Conservation (phyloP, 805 yeast species). For the Yarrowia bubula region DNA sequence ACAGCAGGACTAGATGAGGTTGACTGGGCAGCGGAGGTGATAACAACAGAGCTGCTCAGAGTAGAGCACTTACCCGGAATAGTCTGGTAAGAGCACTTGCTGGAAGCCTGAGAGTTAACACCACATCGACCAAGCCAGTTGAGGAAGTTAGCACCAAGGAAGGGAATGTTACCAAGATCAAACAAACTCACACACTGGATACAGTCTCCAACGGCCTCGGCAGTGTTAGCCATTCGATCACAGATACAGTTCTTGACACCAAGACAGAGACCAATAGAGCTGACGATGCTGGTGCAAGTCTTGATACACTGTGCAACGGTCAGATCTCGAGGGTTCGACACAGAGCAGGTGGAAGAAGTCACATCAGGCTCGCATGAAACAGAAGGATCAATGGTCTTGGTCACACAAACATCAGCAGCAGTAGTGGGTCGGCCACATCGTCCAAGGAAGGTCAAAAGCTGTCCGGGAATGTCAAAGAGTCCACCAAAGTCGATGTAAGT, state of each 20-base stretch:
- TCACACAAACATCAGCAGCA: background rate
- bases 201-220: background rate
- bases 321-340: background rate
- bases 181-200: background rate
- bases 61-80: background rate
- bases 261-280: background rate
- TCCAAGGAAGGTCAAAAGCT: background rate
- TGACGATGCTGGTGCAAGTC: background rate
- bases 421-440: background rate
- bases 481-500: background rate
- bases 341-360: background rate
- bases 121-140: background rate
- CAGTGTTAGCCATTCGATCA: background rate
- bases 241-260: background rate
- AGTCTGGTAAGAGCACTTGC: background rate
- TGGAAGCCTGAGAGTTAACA: background rate
- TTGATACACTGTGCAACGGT: background rate
- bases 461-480: background rate
- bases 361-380: background rate
- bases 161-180: background rate
- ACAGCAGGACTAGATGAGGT: background rate
- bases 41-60: background rate
- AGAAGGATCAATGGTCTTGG: background rate
- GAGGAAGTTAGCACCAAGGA: background rate
- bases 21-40: background rate